Conservation (phyloP, 768 basidiomycete genomes). For the Suillus subaureus region DNA sequence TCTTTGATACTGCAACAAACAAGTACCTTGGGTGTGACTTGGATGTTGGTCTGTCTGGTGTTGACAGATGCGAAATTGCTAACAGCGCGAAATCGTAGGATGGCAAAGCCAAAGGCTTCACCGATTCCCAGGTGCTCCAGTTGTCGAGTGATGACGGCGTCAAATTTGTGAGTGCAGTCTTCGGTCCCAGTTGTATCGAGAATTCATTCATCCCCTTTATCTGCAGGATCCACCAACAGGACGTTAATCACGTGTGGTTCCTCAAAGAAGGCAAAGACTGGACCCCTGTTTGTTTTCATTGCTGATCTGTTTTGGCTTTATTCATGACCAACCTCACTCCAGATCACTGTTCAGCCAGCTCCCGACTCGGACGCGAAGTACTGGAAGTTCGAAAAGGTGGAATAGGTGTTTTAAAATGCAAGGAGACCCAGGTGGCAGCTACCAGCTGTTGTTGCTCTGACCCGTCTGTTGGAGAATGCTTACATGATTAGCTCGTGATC, state of each 20-base stretch:
- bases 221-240: not conserved
- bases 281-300: not conserved
- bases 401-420: not conserved
- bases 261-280: not conserved
- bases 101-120: not conserved
- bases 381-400: not conserved
- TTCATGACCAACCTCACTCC: not conserved
- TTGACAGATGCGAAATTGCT: not conserved
- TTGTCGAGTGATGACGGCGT: not conserved
- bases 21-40: not conserved
- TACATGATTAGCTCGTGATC: not conserved
- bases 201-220: not conserved
- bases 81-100: not conserved
- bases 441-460: not conserved
- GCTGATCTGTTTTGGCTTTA: not conserved
- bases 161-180: not conserved
- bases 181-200: not conserved
- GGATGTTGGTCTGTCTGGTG: not conserved
- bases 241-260: not conserved
- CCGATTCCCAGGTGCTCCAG: not conserved
- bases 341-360: not conserved
- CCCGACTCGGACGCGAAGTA: not conserved
- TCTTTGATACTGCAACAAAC: not conserved
- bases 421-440: too few relatives aligned
- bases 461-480: not conserved